Evolutionary conservation across 2,329 filamentous ascomycete genomes (phyloP).

Genomic region (Zopfia rhizophila): DNA sequence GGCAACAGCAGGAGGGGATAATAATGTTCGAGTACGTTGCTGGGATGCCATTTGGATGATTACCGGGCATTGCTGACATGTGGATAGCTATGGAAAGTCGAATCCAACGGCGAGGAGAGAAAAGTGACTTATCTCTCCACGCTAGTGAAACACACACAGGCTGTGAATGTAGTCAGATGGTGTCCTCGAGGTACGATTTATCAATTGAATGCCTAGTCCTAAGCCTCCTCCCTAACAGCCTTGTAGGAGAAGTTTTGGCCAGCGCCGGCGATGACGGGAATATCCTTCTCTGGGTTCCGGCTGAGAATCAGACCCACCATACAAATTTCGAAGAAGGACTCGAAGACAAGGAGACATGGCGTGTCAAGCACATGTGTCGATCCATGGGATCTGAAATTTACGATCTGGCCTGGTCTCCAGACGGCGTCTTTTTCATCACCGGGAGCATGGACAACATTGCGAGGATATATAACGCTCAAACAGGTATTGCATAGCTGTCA

Average conservation of each 20-base stretch:
- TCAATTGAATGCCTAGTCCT: slow-evolving; percentile 16
- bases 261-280: slow-evolving; percentile 98
- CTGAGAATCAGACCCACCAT: slow-evolving; percentile 74
- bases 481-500: slow-evolving; percentile 67
- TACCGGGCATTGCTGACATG: slow-evolving; percentile 48
- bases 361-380: slow-evolving; percentile 97
- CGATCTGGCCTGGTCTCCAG: slow-evolving; percentile 98
- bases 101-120: slow-evolving; percentile 83
- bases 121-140: slow-evolving; percentile 94
- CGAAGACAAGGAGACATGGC: slow-evolving; percentile 97
- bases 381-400: slow-evolving; percentile 97
- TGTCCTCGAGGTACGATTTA: slow-evolving; percentile 81
- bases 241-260: slow-evolving; percentile 85
- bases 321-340: slow-evolving; percentile 83
- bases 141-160: slow-evolving; percentile 91
- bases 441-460: slow-evolving; percentile 99
- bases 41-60: slow-evolving; percentile 13
- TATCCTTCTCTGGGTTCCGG: slow-evolving; percentile 93
- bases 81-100: slow-evolving; percentile 86
- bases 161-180: slow-evolving; percentile 97
- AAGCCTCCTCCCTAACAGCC: slow-evolving; percentile 27
- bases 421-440: slow-evolving; percentile 94
- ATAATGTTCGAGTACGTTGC: slow-evolving; percentile 84
- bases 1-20: slow-evolving; percentile 94
- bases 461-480: slow-evolving; percentile 93